Base-by-base conservation (phyloP, 106 monocot species). In the Allium cepa region DNA sequence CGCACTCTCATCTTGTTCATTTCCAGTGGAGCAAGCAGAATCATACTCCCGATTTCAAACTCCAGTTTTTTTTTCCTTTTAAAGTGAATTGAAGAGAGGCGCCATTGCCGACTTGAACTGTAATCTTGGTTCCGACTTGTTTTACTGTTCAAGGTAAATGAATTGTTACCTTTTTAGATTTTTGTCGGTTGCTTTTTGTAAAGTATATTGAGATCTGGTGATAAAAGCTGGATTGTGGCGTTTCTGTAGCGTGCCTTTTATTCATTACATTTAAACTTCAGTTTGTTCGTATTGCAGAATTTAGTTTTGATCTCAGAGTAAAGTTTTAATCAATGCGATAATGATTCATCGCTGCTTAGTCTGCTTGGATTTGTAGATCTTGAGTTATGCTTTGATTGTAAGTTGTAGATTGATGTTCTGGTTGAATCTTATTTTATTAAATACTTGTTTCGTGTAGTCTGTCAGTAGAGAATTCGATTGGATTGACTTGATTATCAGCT, bases 161-260 rank as follows among this genome's bases (percentile, higher is more conserved):
- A 13, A 46, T 62, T 8, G 62, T 14, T 12, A 62, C 36, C 18
- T 57, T 16, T n/a, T 9, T 14, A 0, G 47, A 16, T 45, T 17
- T 69, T 12, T 57, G 27, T 58, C 66, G 7, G 56, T 57, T 14
- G 28, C 63, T 61, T 14, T 28, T 51, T 72, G n/a, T 51, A 3
- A 7, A 7, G 26, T 36, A 47, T 22, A 7, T 67, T 16, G 46
- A 56, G 64, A 56, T 73, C 64, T 55, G 56, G 14, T 9, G 10
- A 49, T 17, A 63, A 65, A 50, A 48, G 73, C 15, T 57, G 36
- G 73, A 26, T 73, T 64, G 13, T 56, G 64, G 56, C 64, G 73
- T 46, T 65, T 64, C 63, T 28, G 53, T 63, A 52, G 53, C 27
- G 9, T 26, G 17, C 47, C 46, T 64, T 7, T 26, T 18, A 0